Conservation (phyloP, 352 stramenopile genomes). For the Phytophthora rubi region DNA sequence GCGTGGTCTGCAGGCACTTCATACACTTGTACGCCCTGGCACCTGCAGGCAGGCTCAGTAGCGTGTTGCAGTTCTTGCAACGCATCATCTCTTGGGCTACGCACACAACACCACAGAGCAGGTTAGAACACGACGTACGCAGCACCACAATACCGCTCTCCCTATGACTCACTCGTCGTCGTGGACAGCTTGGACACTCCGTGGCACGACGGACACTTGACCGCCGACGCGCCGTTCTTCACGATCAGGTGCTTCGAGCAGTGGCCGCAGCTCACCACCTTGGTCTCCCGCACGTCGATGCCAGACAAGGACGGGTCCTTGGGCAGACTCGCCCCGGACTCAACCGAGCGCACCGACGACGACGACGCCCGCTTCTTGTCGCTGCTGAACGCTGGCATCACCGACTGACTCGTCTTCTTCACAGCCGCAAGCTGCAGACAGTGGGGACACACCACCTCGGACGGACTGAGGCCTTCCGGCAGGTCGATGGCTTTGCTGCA, state of each 20-base stretch:
- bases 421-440: slow-evolving; percentile 65
- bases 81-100: slow-evolving; percentile 88
- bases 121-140: slow-evolving; percentile 20
- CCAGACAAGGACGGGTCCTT: slow-evolving; percentile 43
- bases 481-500: slow-evolving; percentile 62
- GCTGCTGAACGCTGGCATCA: slow-evolving; percentile 35
- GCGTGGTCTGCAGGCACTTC: slow-evolving; percentile 86
- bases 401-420: slow-evolving; percentile 41
- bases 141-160: background rate
- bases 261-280: slow-evolving; percentile 86
- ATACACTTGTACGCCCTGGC: slow-evolving; percentile 91
- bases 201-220: slow-evolving; percentile 85
- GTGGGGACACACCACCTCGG: slow-evolving; percentile 73
- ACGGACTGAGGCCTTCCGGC: slow-evolving; percentile 43
- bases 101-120: slow-evolving; percentile 21
- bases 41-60: slow-evolving; percentile 79
- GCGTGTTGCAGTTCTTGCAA: slow-evolving; percentile 88
- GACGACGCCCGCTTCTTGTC: slow-evolving; percentile 36
- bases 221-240: slow-evolving; percentile 73
- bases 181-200: slow-evolving; percentile 83
- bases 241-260: slow-evolving; percentile 87
- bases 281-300: slow-evolving; percentile 79
- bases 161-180: slow-evolving; percentile 72
- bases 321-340: slow-evolving; percentile 39
- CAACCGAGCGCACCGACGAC: slow-evolving; percentile 39